Evolutionary conservation across 176 grass and related monocot genomes (phyloP), one percentile per base, ranked within the genome.

Genomic region (Coix lacrymajobi): DNA sequence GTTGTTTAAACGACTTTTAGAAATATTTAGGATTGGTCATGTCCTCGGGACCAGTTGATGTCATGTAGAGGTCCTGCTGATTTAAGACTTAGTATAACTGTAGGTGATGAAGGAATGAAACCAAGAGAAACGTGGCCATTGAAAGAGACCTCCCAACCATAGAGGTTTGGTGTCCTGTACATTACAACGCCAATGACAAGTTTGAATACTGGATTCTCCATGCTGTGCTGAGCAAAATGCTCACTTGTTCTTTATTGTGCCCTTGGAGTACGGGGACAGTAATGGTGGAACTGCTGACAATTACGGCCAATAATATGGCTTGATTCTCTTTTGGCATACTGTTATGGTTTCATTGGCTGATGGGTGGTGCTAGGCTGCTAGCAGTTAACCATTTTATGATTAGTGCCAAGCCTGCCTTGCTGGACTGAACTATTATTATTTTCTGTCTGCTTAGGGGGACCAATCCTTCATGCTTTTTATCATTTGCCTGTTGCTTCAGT

Each of bases 401-500:
- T 66, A 36, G 43, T 81, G 64, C 28, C 54, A 60, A 71, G 28
- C 72, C 65, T 45, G 4, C 8, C 34, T 37, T 60, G 45, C 73
- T 73, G 62, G 60, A 66, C 66, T 62, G 29, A 61, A 67, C 58
- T 68, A 31, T 38, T 68, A 31, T 38, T 73, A 39, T 46, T 77
- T 87, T 40, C 9, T 80, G 61, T 22, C 13, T 80, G 61, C 20
- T 75, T 74, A 87, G 82, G 82, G 77, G 75, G 88, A 36, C 68
- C 75, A 7, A 25, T 41, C 52, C 51, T 68, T 16, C 20, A 39
- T 54, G 40, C 49, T 58, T 4, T 13, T 74, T 72, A 68, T 79
- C 60, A 87, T 83, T 54, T 83, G 26, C 75, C 26, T 75, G 80
- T 79, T 90, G 40, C 84, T 70, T 87, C 62, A 79, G 75, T 84